Base-by-base conservation (phyloP, 768 basidiomycete species). In the Neoboletus magnificus region DNA sequence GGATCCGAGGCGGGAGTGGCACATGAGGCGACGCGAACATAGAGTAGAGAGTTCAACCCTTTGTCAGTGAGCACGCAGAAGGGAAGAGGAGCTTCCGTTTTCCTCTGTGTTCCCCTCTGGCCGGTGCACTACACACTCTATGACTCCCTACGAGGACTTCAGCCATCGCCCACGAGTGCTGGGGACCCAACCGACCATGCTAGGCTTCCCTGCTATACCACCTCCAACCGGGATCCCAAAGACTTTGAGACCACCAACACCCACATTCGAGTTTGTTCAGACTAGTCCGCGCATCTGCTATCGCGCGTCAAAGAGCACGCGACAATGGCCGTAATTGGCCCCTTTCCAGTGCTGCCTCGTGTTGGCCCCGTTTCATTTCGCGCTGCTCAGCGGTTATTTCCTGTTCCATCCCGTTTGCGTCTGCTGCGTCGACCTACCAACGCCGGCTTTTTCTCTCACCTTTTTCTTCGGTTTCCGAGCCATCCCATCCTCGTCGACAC, bases 271-370 rank as follows among this genome's bases (percentile, higher is more conserved):
- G 39, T n/a, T 40, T 35, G 39, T 18, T 13, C 29, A 9, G 36
- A 23, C 48, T 33, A 20, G 6, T 20, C 18, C 1, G 7, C 40
- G 45, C 58, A 46, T 54, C 58, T 48, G 30, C 40, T 36, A 25
- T 44, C 56, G 65, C 64, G 50, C 61, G 64, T 47, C 50, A 13
- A 11, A 20, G 10, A 32, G 20, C 65, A 66, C 56, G 63, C 35
- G 27, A 27, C 27, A 52, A 47, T 15, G 32, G 49, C 50, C 45
- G 52, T 56, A 58, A 58, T 52, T 60, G 59, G 33, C 66, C 58
- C 61, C 61, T 62, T 70, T 71, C 56, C 50, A 41, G 59, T 61
- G 65, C 59, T 52, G 71, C 69, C 69, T 72, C 69, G 66, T 71
- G 69, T 58, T 35, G 25, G 43, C 56, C 52, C 48, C 61, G 48